A percentile compares a stretch with the other conserved stretches of the same genome.
These are phyloP conservation scores for Ceratobasidium sp. DNA, from an alignment of 1,284 basidiomycete genomes.

Conservation along the genomic window DNA sequence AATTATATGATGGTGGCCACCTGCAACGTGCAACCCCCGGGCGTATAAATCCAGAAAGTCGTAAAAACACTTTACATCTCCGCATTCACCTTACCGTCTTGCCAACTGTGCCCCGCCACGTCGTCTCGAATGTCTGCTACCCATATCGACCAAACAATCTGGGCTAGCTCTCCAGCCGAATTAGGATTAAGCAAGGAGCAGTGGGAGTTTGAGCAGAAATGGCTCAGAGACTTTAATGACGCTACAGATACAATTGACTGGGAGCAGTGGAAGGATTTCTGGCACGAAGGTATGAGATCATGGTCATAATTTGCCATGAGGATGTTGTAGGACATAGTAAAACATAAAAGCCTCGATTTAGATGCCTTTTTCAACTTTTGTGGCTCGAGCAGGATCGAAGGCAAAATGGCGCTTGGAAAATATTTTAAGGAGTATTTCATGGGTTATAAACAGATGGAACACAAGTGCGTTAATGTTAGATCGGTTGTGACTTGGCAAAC, in stretches of 20 bases:
- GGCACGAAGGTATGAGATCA: neutral
- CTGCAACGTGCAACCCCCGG: neutral
- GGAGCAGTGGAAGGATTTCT: slow-evolving; percentile 25
- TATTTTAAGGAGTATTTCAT: slow-evolving; percentile 18
- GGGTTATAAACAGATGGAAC: slow-evolving; percentile 19
- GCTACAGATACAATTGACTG: neutral
- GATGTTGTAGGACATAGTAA: neutral
- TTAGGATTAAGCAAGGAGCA: slow-evolving; percentile 19
- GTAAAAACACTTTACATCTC: neutral
- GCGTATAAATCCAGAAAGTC: neutral
- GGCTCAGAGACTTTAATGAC: slow-evolving; percentile 15
- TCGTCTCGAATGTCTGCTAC: neutral
- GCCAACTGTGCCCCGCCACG: neutral
- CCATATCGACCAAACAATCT: neutral
- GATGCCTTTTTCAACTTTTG: slow-evolving; percentile 11
- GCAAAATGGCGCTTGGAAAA: slow-evolving; percentile 4
- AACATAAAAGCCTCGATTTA: neutral
- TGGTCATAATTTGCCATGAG: too few species aligned
- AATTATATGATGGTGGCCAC: neutral
- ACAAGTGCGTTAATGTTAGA: neutral
- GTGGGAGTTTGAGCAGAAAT: slow-evolving; percentile 24
- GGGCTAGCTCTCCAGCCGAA: neutral
- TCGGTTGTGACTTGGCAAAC: neutral
- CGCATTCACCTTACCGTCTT: neutral
- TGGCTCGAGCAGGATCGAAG: neutral